phyloP scores from a whole-genome alignment of 495 filamentous ascomycete species.

The Acidomyces sp. region DNA sequence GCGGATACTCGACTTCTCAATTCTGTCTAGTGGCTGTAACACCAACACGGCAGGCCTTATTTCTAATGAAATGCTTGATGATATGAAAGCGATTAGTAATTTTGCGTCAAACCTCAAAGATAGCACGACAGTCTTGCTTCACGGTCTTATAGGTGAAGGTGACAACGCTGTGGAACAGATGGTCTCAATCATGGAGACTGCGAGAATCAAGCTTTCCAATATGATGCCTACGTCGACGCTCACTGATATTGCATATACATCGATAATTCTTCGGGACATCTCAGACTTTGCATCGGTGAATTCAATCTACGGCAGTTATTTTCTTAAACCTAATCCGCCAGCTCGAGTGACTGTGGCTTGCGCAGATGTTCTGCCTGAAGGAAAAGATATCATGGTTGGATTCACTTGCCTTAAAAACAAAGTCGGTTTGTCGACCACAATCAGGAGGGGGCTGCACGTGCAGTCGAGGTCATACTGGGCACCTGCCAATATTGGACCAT shows the following conservation, averaged over 20 bases:
- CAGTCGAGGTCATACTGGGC: slow-evolving; percentile 95
- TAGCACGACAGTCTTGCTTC: background rate
- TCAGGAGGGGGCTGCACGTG: slow-evolving; percentile 59
- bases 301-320: slow-evolving; percentile 52
- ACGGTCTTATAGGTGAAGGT: slow-evolving; percentile 2
- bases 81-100: no score
- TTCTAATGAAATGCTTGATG: background rate
- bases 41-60: no score
- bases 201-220: background rate
- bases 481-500: slow-evolving; percentile 93
- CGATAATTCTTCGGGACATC: slow-evolving; percentile 70
- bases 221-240: background rate
- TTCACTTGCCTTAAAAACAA: slow-evolving; percentile 16
- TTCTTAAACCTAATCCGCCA: slow-evolving; percentile 67
- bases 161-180: slow-evolving; percentile 10
- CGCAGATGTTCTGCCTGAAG: slow-evolving; percentile 45
- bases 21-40: no score
- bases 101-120: background rate
- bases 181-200: slow-evolving; percentile 6
- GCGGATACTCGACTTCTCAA: no score
- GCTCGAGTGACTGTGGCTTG: slow-evolving; percentile 72
- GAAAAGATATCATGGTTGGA: slow-evolving; percentile 49
- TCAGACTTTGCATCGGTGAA: slow-evolving; percentile 63
- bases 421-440: background rate
- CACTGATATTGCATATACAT: slow-evolving; percentile 51